A percentile compares a stretch with the other conserved stretches of the same genome.
Evolutionary conservation across 192 early-diverging fungal species (phyloP).

Genomic region (Coemansia sp.): DNA sequence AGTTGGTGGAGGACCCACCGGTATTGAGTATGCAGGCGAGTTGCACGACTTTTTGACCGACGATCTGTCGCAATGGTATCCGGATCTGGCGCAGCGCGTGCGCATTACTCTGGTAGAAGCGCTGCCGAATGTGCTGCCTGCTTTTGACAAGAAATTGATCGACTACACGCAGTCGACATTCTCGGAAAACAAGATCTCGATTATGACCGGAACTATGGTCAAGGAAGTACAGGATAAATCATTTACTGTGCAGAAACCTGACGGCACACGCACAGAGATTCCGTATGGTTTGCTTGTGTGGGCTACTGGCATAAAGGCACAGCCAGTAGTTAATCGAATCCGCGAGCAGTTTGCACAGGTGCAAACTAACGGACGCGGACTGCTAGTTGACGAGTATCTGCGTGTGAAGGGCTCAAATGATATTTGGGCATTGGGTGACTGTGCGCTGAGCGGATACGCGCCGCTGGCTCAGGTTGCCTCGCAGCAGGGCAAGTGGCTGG

Average conservation of each 20-base stretch:
- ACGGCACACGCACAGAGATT: constrained; percentile 46
- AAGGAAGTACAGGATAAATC: constrained; percentile 63
- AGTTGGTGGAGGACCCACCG: constrained; percentile 87
- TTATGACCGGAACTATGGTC: constrained; percentile 69
- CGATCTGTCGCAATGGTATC: constrained; percentile 75
- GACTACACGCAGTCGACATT: constrained; percentile 77
- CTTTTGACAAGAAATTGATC: constrained; percentile 72
- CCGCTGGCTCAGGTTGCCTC: constrained; percentile 89
- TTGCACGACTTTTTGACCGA: constrained; percentile 82
- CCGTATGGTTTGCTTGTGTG: constrained; percentile 75
- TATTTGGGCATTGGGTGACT: constrained; percentile 89
- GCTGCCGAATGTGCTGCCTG: constrained; percentile 69
- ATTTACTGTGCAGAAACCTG: constrained; percentile 60
- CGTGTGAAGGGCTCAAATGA: constrained; percentile 68
- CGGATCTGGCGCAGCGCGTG: constrained; percentile 62
- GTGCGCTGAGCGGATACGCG: constrained; percentile 73
- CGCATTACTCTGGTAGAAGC: constrained; percentile 78
- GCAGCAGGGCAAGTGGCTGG: constrained; percentile 86
- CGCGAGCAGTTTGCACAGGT: constrained; percentile 36
- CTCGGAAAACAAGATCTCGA: constrained; percentile 70
- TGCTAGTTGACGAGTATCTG: constrained; percentile 73
- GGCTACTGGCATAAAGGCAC: constrained; percentile 74
- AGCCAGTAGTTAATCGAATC: constrained; percentile 59
- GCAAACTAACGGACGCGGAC: constrained; percentile 55
- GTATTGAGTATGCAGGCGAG: constrained; percentile 71